These are phyloP conservation scores for Pseudogymnoascus sp. DNA, from an alignment of 2,329 filamentous ascomycete species.

Conservation along the genomic window DNA sequence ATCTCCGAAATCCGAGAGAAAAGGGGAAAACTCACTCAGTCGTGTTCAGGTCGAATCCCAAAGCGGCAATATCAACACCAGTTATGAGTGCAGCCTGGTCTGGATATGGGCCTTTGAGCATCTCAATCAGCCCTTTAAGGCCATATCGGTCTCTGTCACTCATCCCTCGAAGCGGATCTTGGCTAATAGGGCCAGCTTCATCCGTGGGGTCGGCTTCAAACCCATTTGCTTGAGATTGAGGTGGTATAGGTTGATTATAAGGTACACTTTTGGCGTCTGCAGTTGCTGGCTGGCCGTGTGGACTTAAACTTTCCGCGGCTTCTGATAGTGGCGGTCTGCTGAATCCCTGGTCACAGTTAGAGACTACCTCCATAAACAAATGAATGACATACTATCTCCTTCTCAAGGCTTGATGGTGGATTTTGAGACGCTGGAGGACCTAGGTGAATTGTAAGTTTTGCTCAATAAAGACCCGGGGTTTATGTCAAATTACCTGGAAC, in stretches of 20 bases:
- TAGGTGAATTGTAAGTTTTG: not conserved
- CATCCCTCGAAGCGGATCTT: constrained; percentile 57
- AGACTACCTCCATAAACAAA: not conserved
- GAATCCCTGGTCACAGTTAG: constrained; percentile 1
- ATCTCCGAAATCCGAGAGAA: not conserved
- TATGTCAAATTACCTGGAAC: not conserved
- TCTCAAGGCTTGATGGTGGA: not conserved
- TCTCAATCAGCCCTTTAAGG: constrained; percentile 53
- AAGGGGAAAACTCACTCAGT: constrained; percentile 44
- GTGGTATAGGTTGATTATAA: not conserved
- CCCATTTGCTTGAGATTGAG: not conserved
- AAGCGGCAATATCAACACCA: constrained; percentile 51
- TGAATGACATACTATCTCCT: not conserved
- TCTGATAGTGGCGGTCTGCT: not conserved
- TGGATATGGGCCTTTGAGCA: constrained; percentile 58
- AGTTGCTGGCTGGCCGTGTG: not conserved
- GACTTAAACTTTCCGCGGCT: constrained; percentile 2
- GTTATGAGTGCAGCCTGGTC: constrained; percentile 57
- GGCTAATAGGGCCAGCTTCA: constrained; percentile 33
- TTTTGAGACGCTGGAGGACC: not conserved
- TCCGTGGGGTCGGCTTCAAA: constrained; percentile 16
- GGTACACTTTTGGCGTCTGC: not conserved
- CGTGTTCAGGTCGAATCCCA: constrained; percentile 53
- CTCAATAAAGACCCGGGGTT: not conserved
- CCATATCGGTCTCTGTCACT: constrained; percentile 58